Percentiles rank a stretch among this genome's conserved stretches.
These are phyloP conservation scores for Pseudonitzschia multistriata DNA, from an alignment of 108 stramenopile species.

Conservation along the genomic window DNA sequence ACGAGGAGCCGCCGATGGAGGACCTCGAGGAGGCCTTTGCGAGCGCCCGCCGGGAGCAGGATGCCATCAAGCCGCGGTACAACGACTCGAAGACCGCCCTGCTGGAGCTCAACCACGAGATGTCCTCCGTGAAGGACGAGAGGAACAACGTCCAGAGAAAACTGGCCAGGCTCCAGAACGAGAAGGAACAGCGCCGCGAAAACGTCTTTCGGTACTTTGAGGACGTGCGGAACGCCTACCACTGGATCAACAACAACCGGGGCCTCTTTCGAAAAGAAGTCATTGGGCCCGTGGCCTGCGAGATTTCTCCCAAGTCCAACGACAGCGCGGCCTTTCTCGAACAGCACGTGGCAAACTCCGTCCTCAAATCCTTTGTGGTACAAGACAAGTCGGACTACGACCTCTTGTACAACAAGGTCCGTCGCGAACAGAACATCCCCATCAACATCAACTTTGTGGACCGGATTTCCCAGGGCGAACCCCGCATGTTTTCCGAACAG, in stretches of 20 bases:
- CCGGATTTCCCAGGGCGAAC: slow-evolving; percentile 19
- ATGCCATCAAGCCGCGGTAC: slow-evolving; percentile 23
- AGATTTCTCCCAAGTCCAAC: slow-evolving; percentile 55
- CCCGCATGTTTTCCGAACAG: slow-evolving; percentile 57
- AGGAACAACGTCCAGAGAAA: slow-evolving; percentile 17
- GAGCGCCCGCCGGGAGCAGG: slow-evolving; percentile 26
- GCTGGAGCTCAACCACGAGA: slow-evolving; percentile 1
- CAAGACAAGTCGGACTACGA: slow-evolving; percentile 78
- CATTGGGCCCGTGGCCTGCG: slow-evolving; percentile 74
- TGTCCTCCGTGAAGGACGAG: slow-evolving; percentile 29
- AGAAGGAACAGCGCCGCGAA: slow-evolving; percentile 50
- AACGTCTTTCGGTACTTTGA: slow-evolving; percentile 37
- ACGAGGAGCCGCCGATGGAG: slow-evolving; percentile 44
- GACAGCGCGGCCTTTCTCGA: slow-evolving; percentile 67
- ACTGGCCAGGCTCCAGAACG: slow-evolving; percentile 52
- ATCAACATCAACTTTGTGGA: slow-evolving; percentile 54
- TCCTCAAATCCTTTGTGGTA: slow-evolving; percentile 69
- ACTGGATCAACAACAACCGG: slow-evolving; percentile 63
- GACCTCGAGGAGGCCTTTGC: slow-evolving; percentile 36
- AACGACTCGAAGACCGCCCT: slow-evolving; percentile 32
- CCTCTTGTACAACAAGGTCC: slow-evolving; percentile 60
- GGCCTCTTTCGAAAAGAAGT: slow-evolving; percentile 70
- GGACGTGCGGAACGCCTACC: slow-evolving; percentile 43
- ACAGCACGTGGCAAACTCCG: slow-evolving; percentile 53
- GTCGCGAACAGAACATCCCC: slow-evolving; percentile 55